phyloP scores from a whole-genome alignment of 75 land plant genomes.

The Picea sitchensis region DNA sequence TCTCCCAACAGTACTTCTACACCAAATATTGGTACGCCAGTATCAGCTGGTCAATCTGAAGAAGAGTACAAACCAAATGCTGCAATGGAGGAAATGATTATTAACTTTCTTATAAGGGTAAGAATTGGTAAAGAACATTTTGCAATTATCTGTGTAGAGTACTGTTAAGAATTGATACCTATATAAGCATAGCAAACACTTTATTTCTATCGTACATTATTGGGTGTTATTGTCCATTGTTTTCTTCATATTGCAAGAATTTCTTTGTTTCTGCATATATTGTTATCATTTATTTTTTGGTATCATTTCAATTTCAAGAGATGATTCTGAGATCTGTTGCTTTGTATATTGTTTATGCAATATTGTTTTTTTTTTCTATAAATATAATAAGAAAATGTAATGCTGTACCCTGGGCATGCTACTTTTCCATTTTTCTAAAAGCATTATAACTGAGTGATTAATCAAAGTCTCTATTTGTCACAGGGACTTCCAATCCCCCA shows the following conservation, averaged over 20 bases:
- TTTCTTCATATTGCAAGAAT: neutral
- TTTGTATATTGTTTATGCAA: neutral
- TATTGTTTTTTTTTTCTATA: too few species aligned
- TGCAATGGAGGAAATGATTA: slow-evolving; percentile 99
- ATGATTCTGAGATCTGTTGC: neutral
- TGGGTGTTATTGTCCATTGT: too few species aligned
- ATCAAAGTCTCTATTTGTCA: too few species aligned
- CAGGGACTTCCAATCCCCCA: too few species aligned
- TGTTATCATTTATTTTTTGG: neutral
- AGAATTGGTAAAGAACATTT: slow-evolving; percentile 7
- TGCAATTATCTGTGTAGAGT: neutral
- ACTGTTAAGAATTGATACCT: too few species aligned
- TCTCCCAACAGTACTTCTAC: slow-evolving; percentile 82
- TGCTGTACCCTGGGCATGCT: neutral
- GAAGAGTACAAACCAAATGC: slow-evolving; percentile 99
- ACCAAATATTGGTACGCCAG: slow-evolving; percentile 95
- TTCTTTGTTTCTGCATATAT: neutral
- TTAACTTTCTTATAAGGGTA: slow-evolving; percentile 95
- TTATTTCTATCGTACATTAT: too few species aligned
- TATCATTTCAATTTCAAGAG: neutral
- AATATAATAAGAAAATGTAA: neutral
- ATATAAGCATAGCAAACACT: too few species aligned
- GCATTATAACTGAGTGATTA: too few species aligned
- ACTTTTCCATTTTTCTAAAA: neutral
- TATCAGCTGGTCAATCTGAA: slow-evolving; percentile 83